A percentile compares a stretch with the other conserved stretches of the same genome.
phyloP scores from a whole-genome alignment of 1,284 basidiomycete species.

The Neolentinus lepideus region DNA sequence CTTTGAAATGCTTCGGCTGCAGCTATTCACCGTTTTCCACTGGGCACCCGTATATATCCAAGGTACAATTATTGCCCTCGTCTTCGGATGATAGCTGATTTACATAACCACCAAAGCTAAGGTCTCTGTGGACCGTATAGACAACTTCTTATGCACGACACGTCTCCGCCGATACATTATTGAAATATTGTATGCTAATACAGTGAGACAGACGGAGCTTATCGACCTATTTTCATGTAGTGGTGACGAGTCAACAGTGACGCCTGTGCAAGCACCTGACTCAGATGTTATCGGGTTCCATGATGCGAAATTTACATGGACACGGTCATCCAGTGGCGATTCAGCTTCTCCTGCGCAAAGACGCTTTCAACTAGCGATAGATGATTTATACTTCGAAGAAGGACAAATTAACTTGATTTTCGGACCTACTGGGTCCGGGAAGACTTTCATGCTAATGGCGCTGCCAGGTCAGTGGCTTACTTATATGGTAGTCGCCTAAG shows the following conservation, averaged over 20 bases:
- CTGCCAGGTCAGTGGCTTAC: slow-evolving; percentile 30
- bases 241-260: slow-evolving; percentile 12
- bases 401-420: slow-evolving; percentile 47
- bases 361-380: slow-evolving; percentile 41
- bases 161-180: slow-evolving; percentile 3
- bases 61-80: slow-evolving; percentile 13
- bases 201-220: slow-evolving; percentile 33
- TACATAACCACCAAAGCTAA: slow-evolving; percentile 28
- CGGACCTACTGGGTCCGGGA: slow-evolving; percentile 37
- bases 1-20: slow-evolving; percentile 28
- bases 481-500: slow-evolving; percentile 13
- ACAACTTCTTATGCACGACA: slow-evolving; percentile 37
- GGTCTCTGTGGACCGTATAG: slow-evolving; percentile 40
- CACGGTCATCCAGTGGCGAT: slow-evolving; percentile 14
- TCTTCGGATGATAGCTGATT: slow-evolving; percentile 7
- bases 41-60: slow-evolving; percentile 24
- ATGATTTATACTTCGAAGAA: slow-evolving; percentile 52
- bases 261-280: slow-evolving; percentile 12
- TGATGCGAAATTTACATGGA: slow-evolving; percentile 35
- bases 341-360: slow-evolving; percentile 20
- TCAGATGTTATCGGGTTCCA: slow-evolving; percentile 31
- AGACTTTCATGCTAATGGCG: slow-evolving; percentile 40
- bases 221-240: slow-evolving; percentile 34
- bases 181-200: not conserved
- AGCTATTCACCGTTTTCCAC: slow-evolving; percentile 23